Evolutionary conservation across 305 asterid species (phyloP).

Genomic region (Fraxinus velutina): DNA sequence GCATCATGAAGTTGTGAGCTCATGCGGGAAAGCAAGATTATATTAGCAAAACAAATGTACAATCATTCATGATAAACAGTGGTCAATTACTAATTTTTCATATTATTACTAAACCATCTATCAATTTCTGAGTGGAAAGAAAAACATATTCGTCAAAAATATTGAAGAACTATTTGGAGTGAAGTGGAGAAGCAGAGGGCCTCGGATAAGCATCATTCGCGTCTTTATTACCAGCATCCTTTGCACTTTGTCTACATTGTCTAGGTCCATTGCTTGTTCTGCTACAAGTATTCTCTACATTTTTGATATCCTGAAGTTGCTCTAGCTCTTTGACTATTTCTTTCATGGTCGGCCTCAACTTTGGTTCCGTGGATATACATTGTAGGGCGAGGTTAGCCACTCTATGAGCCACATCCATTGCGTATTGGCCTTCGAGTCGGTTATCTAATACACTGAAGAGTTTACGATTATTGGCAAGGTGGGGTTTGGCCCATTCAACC

Average conservation of each 20-base stretch:
- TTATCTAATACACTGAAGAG: constrained; percentile 47
- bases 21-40: neutral
- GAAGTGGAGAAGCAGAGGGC: constrained; percentile 46
- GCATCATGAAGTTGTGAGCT: neutral
- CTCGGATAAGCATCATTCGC: constrained; percentile 43
- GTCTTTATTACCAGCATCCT: constrained; percentile 31
- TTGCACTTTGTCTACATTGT: constrained; percentile 43
- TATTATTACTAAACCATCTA: neutral
- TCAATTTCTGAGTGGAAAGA: neutral
- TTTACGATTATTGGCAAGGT: constrained; percentile 44
- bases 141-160: neutral
- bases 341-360: constrained; percentile 72
- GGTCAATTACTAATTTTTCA: neutral
- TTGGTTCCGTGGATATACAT: constrained; percentile 65
- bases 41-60: neutral
- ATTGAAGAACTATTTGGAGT: neutral
- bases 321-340: constrained; percentile 60
- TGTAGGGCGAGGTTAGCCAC: constrained; percentile 40
- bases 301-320: constrained; percentile 48
- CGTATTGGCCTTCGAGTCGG: constrained; percentile 58
- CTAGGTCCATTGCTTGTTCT: constrained; percentile 30
- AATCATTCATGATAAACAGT: neutral
- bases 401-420: constrained; percentile 39
- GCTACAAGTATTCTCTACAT: constrained; percentile 25
- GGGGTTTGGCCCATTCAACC: constrained; percentile 51